Evolutionary conservation across 2,329 filamentous ascomycete genomes (phyloP).

Genomic region (Pestalotiopsis sp.): DNA sequence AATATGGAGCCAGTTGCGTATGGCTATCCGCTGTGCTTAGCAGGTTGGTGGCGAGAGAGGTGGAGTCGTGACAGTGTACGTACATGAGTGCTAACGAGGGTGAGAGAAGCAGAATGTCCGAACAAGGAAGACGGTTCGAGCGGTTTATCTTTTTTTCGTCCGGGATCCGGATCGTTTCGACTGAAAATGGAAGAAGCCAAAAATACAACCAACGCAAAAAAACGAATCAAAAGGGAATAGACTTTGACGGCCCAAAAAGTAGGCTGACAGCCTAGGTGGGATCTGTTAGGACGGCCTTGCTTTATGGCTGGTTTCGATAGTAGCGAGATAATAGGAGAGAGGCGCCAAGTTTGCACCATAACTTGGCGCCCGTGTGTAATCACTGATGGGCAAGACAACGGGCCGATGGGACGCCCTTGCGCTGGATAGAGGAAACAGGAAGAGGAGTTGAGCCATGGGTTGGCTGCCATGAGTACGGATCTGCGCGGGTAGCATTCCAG

Average conservation of each 20-base stretch:
- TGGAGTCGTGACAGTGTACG: neutral
- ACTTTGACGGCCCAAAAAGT: neutral
- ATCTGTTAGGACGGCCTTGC: neutral
- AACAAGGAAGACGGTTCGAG: neutral
- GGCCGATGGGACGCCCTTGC: conserved; percentile 11
- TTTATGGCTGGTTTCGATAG: neutral
- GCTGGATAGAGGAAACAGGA: neutral
- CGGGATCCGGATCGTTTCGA: neutral
- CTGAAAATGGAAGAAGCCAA: neutral
- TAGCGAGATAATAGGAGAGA: conserved; percentile 3
- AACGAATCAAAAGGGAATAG: neutral
- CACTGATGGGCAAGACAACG: conserved; percentile 2
- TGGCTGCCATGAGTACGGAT: neutral
- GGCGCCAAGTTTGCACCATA: conserved; percentile 7
- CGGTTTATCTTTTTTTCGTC: neutral
- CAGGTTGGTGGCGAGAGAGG: conserved; percentile 1
- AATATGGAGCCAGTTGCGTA: conserved; percentile 10
- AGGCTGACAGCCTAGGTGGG: neutral
- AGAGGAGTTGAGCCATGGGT: neutral
- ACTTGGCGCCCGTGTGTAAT: neutral
- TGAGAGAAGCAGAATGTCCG: neutral
- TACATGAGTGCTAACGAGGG: neutral
- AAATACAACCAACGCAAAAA: neutral
- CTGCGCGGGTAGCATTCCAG: neutral
- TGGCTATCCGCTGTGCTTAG: conserved; percentile 2